Evolutionary conservation across 2,329 filamentous ascomycete genomes (phyloP).

Genomic region (Calycina herbarum): DNA sequence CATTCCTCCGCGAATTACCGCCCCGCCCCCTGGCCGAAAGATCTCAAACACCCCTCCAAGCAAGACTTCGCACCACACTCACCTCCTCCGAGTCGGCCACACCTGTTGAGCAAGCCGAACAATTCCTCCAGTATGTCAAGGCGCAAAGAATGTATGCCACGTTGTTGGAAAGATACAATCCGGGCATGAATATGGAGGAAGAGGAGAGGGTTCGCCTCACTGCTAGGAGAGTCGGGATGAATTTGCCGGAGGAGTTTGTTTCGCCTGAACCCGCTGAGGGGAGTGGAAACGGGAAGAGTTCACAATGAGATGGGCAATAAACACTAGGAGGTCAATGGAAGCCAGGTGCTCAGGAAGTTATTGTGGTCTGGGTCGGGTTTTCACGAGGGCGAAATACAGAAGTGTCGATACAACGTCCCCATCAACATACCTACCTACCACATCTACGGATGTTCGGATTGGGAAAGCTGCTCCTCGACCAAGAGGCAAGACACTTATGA

Average conservation of each 20-base stretch:
- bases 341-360: not conserved
- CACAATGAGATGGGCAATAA: not conserved
- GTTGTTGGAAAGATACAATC: conserved; percentile 89
- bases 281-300: conserved; percentile 6
- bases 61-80: conserved; percentile 66
- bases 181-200: conserved; percentile 82
- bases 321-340: not conserved
- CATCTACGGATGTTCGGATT: not conserved
- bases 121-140: conserved; percentile 76
- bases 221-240: conserved; percentile 85
- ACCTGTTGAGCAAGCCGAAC: conserved; percentile 59
- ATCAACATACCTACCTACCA: not conserved
- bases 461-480: not conserved
- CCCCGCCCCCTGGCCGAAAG: conserved; percentile 54
- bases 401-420: not conserved
- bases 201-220: conserved; percentile 83
- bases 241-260: conserved; percentile 68
- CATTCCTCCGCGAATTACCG: conserved; percentile 85
- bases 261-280: not conserved
- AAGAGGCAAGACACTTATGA: not conserved
- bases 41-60: conserved; percentile 67
- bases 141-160: conserved; percentile 83
- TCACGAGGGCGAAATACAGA: not conserved
- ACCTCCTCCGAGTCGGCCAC: conserved; percentile 37
- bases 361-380: not conserved